Percentiles rank a stretch among this genome's conserved stretches.
Conservation (phyloP, 1,139 yeast genomes). For the Geotrichum phurueaensis region DNA sequence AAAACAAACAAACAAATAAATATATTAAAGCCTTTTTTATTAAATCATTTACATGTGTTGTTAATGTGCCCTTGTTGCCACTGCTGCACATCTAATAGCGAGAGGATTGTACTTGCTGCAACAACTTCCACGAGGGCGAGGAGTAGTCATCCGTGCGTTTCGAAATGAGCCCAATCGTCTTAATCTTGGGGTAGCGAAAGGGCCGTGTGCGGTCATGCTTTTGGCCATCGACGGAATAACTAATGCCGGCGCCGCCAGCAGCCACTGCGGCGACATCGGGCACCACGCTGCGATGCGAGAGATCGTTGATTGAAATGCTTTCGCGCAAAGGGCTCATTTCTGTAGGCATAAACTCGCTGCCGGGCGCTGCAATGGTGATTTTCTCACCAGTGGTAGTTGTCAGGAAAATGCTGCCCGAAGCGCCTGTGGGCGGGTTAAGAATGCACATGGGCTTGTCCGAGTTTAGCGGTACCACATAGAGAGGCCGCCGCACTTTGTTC, state of each 20-base stretch:
- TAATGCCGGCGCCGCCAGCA: background rate
- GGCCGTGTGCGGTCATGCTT: background rate
- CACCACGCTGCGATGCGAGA: background rate
- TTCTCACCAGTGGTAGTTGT: background rate
- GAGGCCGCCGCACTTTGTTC: background rate
- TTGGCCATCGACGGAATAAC: background rate
- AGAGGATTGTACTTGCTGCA: constrained; percentile 12
- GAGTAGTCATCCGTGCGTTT: background rate
- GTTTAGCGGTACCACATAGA: constrained; percentile 8
- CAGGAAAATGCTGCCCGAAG: background rate
- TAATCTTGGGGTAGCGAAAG: constrained; percentile 10
- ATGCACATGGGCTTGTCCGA: constrained; percentile 7
- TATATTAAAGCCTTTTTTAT: background rate
- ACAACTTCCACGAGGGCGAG: constrained; percentile 13
- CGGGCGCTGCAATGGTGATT: background rate
- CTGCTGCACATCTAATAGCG: background rate
- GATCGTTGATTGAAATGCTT: background rate
- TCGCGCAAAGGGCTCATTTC: background rate
- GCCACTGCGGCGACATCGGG: background rate
- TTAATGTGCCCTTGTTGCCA: too few relatives aligned
- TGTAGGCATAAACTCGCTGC: background rate
- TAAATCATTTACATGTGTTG: too few relatives aligned
- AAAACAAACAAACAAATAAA: too few relatives aligned
- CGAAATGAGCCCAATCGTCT: constrained; percentile 8
- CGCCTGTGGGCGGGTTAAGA: background rate